Base-by-base conservation (phyloP, 441 rosid species). In the Breynia disticha region DNA sequence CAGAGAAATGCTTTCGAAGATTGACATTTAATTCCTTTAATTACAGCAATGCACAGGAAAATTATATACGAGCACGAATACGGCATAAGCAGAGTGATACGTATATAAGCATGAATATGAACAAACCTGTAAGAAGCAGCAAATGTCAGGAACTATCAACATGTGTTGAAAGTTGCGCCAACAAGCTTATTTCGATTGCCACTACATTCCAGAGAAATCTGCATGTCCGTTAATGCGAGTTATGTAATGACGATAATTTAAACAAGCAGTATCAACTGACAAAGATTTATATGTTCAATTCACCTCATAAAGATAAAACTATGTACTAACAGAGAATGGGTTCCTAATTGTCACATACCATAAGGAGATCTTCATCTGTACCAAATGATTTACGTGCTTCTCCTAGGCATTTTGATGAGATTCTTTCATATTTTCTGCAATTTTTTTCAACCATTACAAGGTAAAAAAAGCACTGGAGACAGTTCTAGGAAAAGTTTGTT, bases 351-450 rank as follows among this genome's bases (percentile, higher is more conserved):
- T 28, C 35, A 28, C 8, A 41, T 79, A 91, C 90, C 93, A 88
- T 60, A 54, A 87, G 86, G 73, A 86, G 84, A 80, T 93, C 98
- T 74, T 89, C 97, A 17, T 93, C 97, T 2, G 96, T 84, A 41
- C 98, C 96, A 52, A 73, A 91, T 32, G 91, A 82, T 69, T 82
- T 81, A 35, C 86, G 80, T 19, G 90, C 96, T 66, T 80, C 86
- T 65, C 81, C 87, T 3, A 87, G 71, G 60, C 83, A 78, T 55
- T 77, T 79, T 46, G 91, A 77, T 24, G 98, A 72, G 52, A 88
- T 63, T 71, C 76, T 84, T 54, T 72, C 81, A 12, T 67, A 74
- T 71, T 58, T 56, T 76, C 98, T 86, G 80, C 70, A 65, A 39
- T 58, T 55, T 50, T 17, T 37, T 17, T 11, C 8, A 8, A 48